Evolutionary conservation across 1,284 basidiomycete species (phyloP).

Genomic region (Ustilago lituana): DNA sequence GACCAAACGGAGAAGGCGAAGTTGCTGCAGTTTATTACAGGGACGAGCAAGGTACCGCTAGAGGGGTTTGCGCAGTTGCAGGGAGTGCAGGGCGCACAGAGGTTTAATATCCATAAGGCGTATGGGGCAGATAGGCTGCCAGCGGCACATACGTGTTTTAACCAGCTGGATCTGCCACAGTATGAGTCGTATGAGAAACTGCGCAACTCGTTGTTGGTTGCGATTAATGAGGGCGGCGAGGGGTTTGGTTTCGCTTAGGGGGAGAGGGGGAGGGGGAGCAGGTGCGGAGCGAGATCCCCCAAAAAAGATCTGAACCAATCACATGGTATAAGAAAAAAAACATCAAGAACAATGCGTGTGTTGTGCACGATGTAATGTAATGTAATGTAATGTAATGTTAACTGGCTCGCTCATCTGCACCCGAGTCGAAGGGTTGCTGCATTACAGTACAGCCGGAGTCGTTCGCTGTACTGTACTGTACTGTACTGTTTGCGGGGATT

Average conservation of each 20-base stretch:
- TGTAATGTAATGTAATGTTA: too few relatives aligned
- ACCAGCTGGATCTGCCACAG: conserved; percentile 67
- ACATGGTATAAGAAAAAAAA: too few relatives aligned
- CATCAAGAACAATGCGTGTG: too few relatives aligned
- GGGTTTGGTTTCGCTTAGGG: conserved; percentile 66
- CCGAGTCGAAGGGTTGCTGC: too few relatives aligned
- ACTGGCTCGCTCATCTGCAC: too few relatives aligned
- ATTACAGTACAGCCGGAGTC: too few relatives aligned
- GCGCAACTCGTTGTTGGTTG: conserved; percentile 45
- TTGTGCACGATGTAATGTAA: too few relatives aligned
- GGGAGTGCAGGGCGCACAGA: conserved; percentile 91
- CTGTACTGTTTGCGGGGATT: too few relatives aligned
- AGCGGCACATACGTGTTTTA: conserved; percentile 84
- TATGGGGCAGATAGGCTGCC: conserved; percentile 88
- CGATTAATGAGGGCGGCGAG: conserved; percentile 66
- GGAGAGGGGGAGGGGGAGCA: background rate
- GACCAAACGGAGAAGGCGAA: conserved; percentile 96
- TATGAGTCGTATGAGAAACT: conserved; percentile 66
- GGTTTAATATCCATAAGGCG: conserved; percentile 94
- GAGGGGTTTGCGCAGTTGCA: conserved; percentile 91
- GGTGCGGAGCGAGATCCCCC: too few relatives aligned
- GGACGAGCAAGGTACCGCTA: conserved; percentile 87
- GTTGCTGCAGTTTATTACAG: conserved; percentile 88
- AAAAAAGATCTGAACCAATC: too few relatives aligned
- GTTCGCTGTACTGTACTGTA: too few relatives aligned